phyloP scores from a whole-genome alignment of 306 rosid genomes.

The Fragaria vesca region DNA sequence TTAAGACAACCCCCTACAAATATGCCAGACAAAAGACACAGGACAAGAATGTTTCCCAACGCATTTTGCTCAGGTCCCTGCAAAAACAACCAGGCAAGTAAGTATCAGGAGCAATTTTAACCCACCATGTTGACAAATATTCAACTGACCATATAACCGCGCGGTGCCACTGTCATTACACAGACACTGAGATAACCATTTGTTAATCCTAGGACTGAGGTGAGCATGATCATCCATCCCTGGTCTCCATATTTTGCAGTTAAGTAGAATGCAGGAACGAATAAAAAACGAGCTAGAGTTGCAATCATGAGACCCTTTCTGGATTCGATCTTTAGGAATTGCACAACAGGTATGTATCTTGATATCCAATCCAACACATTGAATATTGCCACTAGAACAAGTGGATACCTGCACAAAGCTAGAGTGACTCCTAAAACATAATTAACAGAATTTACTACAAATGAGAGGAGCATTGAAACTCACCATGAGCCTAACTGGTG shows the following conservation, averaged over 20 bases:
- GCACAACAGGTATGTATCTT: constrained; percentile 61
- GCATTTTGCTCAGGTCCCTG: constrained; percentile 97
- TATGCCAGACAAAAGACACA: constrained; percentile 54
- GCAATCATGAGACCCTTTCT: constrained; percentile 53
- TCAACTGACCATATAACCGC: constrained; percentile 56
- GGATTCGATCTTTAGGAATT: constrained; percentile 62
- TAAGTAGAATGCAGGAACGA: constrained; percentile 76
- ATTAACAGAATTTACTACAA: neutral
- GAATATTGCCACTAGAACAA: constrained; percentile 64
- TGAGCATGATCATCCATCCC: constrained; percentile 78
- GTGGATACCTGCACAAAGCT: constrained; percentile 56
- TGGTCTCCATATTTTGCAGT: constrained; percentile 79
- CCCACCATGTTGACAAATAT: constrained; percentile 12
- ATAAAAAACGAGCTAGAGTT: constrained; percentile 42
- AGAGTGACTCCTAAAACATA: neutral
- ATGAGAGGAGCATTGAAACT: constrained; percentile 3
- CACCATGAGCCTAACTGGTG: constrained; percentile 82
- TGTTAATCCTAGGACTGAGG: constrained; percentile 62
- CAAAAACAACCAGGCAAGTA: constrained; percentile 11
- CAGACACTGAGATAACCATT: constrained; percentile 84
- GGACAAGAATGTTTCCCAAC: constrained; percentile 70
- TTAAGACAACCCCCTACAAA: constrained; percentile 62
- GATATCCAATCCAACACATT: constrained; percentile 56
- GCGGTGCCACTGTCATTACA: constrained; percentile 69
- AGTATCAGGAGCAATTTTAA: neutral